A percentile compares a stretch with the other conserved stretches of the same genome.
Evolutionary conservation across 2,329 filamentous ascomycete species (phyloP).

Genomic region (Fusarium liriodendri): DNA sequence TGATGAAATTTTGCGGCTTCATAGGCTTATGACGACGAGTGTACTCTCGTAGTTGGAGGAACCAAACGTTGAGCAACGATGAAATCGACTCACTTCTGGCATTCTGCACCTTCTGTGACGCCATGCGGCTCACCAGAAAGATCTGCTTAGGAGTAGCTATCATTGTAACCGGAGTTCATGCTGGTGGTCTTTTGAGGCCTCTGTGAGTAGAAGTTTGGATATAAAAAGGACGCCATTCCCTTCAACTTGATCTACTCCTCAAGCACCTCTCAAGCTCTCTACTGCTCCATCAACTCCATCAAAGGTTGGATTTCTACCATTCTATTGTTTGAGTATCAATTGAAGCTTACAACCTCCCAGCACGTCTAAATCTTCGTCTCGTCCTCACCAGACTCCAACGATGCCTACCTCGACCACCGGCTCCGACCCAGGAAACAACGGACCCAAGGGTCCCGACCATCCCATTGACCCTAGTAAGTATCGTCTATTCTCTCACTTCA

Average conservation of each 20-base stretch:
- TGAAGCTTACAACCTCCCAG: neutral
- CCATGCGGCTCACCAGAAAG: neutral
- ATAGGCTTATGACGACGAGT: neutral
- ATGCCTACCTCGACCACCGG: slow-evolving; percentile 12
- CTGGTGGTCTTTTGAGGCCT: neutral
- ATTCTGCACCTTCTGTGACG: slow-evolving; percentile 22
- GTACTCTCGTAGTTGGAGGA: slow-evolving; percentile 18
- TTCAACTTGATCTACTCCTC: neutral
- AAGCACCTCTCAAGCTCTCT: neutral
- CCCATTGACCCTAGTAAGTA: slow-evolving; percentile 30
- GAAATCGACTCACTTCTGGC: slow-evolving; percentile 12
- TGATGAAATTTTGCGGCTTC: neutral
- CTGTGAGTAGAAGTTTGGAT: neutral
- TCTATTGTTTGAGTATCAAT: neutral
- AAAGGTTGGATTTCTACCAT: neutral
- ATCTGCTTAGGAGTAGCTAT: neutral
- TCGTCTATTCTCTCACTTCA: neutral
- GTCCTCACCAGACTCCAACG: neutral
- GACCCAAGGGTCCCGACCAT: slow-evolving; percentile 3
- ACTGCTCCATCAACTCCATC: neutral
- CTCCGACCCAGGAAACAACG: slow-evolving; percentile 18
- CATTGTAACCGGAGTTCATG: neutral
- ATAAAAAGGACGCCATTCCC: slow-evolving; percentile 13
- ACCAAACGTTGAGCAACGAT: slow-evolving; percentile 26
- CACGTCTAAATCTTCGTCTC: neutral